Base-by-base conservation (phyloP, 495 filamentous ascomycete genomes). In the Xylaria nigripes region DNA sequence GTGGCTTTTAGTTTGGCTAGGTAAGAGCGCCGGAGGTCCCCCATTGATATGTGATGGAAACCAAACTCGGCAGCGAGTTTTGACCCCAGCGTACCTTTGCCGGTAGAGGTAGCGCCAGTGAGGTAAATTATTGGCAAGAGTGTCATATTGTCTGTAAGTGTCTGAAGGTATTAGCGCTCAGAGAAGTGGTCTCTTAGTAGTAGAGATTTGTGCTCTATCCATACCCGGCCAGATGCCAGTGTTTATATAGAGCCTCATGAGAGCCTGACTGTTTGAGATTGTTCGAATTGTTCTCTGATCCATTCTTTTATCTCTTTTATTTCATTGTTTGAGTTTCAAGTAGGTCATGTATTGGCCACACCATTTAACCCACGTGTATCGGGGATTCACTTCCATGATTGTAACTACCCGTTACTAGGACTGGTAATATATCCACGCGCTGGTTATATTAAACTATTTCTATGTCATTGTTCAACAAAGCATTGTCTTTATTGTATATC, bases 41-140 rank as follows among this genome's bases (percentile, higher is more conserved):
- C 43, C 23, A 54, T 47, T 1, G 51, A 54, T 12, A 54, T 19
- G 21, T 54, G 32, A 22, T 38, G 40, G 8, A 54, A 48, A 2
- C n/a, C 6, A 15, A 54, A 54, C 3, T 46, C 6, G 2, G 12
- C 19, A 7, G 51, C 51, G 5, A 54, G 22, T 23, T 9, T 41
- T 22, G 47, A 38, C 2, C 51, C 43, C 0, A 54, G 21, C 1
- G 51, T 54, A 1, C 41, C 22, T 23, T 54, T 54, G 7, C 51
- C 51, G 15, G 19, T 25, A 1, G 51, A 27, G 16, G 51, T 41
- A 0, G 30, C 43, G 23, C 51, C 51, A 21, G 43, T 54, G 7
- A 54, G 16, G 7, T 52, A 52, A 27, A 52, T 34, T 9, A 52
- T 45, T 23, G 38, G 24, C 15, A 10, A 2, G 6, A 34, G 18